Conservation (phyloP, 352 stramenopile species). For the Phytopythium sindhum region DNA sequence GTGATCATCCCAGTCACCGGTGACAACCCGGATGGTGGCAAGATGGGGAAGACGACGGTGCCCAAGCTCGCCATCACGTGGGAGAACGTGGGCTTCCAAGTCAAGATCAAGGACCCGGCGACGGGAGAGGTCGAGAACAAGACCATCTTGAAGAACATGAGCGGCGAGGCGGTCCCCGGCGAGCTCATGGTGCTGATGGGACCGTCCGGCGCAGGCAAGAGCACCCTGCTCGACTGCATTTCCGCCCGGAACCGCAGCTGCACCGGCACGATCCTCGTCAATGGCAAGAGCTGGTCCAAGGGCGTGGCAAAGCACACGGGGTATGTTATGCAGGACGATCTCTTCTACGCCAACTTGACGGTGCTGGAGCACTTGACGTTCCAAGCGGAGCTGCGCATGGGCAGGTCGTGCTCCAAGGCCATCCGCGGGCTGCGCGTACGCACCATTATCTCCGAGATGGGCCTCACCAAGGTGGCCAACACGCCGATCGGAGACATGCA, state of each 20-base stretch:
- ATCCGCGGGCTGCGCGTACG: constrained; percentile 19
- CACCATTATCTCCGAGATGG: constrained; percentile 39
- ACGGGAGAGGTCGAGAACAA: constrained; percentile 26
- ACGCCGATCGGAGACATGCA: constrained; percentile 38
- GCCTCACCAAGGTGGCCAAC: constrained; percentile 36
- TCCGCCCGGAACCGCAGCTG: constrained; percentile 45
- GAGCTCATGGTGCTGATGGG: constrained; percentile 39
- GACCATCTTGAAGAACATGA: constrained; percentile 39
- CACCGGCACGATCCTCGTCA: constrained; percentile 47
- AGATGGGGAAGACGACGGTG: constrained; percentile 6
- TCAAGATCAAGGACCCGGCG: constrained; percentile 24
- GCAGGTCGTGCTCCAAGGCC: constrained; percentile 13
- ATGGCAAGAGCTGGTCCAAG: constrained; percentile 39
- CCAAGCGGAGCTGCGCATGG: constrained; percentile 67
- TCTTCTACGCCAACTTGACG: constrained; percentile 80
- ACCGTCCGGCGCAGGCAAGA: constrained; percentile 37
- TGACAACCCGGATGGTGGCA: neutral
- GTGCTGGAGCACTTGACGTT: constrained; percentile 85
- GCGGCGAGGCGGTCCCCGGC: constrained; percentile 22
- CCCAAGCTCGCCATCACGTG: constrained; percentile 30
- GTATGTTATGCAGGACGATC: constrained; percentile 87
- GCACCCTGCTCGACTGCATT: constrained; percentile 36
- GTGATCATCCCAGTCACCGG: neutral
- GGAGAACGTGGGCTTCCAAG: constrained; percentile 25
- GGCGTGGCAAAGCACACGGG: constrained; percentile 20